Percentiles rank a stretch among this genome's conserved stretches.
phyloP scores from a whole-genome alignment of 805 yeast species.

The Wickerhamomyces queroliae region DNA sequence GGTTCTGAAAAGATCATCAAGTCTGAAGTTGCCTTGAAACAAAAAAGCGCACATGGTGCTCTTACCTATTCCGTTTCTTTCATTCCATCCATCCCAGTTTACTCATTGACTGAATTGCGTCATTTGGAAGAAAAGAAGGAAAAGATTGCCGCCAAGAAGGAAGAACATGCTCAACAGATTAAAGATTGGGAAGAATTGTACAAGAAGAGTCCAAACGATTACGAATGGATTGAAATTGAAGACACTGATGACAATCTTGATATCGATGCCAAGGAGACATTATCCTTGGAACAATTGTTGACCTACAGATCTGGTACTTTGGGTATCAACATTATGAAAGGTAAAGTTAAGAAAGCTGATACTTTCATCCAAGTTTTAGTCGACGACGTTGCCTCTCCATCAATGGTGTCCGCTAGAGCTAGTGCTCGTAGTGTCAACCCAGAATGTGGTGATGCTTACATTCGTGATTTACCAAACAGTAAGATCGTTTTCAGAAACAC shows the following conservation, averaged over 20 bases:
- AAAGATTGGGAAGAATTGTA: slow-evolving; percentile 44
- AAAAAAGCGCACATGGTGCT: slow-evolving; percentile 43
- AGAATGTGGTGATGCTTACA: slow-evolving; percentile 52
- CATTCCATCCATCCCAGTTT: slow-evolving; percentile 60
- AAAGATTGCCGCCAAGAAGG: slow-evolving; percentile 30
- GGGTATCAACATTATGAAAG: slow-evolving; percentile 46
- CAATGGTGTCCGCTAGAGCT: slow-evolving; percentile 44
- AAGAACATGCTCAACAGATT: slow-evolving; percentile 27
- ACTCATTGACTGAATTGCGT: slow-evolving; percentile 48
- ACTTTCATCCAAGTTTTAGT: slow-evolving; percentile 51
- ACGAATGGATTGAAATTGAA: slow-evolving; percentile 52
- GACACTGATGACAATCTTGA: slow-evolving; percentile 34
- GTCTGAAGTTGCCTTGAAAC: slow-evolving; percentile 24
- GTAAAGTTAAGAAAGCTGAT: slow-evolving; percentile 42
- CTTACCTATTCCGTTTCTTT: slow-evolving; percentile 54
- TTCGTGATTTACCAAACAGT: slow-evolving; percentile 68
- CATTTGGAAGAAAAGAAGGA: slow-evolving; percentile 39
- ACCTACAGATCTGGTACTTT: slow-evolving; percentile 58
- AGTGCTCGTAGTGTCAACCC: slow-evolving; percentile 39
- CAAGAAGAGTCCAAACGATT: slow-evolving; percentile 52
- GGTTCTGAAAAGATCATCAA: slow-evolving; percentile 40
- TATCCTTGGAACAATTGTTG: slow-evolving; percentile 47
- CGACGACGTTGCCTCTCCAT: slow-evolving; percentile 61
- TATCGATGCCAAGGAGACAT: slow-evolving; percentile 33
- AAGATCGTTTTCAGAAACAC: slow-evolving; percentile 51